Evolutionary conservation across 768 basidiomycete species (phyloP).

Genomic region (Lyophyllum decastes): DNA sequence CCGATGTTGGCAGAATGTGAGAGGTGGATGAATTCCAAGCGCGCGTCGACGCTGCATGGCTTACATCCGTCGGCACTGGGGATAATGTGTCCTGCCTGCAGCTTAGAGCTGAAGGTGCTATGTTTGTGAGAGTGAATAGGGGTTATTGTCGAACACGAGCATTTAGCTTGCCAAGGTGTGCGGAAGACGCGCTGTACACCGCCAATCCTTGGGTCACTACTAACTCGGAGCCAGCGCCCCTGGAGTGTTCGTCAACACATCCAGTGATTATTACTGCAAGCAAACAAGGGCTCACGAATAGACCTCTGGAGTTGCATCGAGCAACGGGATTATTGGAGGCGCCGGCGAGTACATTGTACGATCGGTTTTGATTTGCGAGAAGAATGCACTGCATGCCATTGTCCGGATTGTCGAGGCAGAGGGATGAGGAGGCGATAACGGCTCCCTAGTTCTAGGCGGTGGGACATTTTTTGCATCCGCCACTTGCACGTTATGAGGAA

Average conservation of each 20-base stretch:
- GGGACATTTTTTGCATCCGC: slow-evolving; percentile 3
- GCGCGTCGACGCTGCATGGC: background rate
- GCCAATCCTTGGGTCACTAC: background rate
- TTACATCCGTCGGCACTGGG: background rate
- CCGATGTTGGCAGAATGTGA: background rate
- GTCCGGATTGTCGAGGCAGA: background rate
- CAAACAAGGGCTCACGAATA: slow-evolving; percentile 8
- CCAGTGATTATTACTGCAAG: background rate
- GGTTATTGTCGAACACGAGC: background rate
- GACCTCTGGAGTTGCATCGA: background rate
- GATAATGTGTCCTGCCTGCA: background rate
- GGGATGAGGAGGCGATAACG: background rate
- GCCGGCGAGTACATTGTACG: background rate
- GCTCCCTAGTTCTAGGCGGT: background rate
- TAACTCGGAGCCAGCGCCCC: background rate
- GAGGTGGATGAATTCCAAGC: background rate
- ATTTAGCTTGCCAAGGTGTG: background rate
- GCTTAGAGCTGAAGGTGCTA: too few species aligned
- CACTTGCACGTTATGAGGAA: background rate
- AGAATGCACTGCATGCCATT: background rate
- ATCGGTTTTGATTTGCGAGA: background rate
- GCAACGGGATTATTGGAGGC: background rate
- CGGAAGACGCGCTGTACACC: background rate
- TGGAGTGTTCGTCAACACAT: slow-evolving; percentile 7
- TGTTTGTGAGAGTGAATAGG: background rate